Percentiles rank a stretch among this genome's conserved stretches.
phyloP scores from a whole-genome alignment of 2,329 filamentous ascomycete species.

The Colletotrichum viniferum region DNA sequence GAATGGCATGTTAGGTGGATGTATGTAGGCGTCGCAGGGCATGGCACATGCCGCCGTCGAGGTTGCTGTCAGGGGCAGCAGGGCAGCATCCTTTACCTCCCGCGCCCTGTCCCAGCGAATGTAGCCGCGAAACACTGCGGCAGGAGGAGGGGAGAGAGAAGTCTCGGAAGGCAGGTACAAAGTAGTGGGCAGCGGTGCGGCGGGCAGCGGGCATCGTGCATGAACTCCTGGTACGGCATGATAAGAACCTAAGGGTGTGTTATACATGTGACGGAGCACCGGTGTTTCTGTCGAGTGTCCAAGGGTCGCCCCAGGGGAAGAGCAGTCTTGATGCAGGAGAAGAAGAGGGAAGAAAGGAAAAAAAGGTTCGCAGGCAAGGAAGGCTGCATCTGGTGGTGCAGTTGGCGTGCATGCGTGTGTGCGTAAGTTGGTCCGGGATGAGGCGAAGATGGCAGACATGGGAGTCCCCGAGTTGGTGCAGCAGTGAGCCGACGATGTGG shows the following conservation, averaged over 20 bases:
- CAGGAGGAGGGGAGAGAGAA: neutral
- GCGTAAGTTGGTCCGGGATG: neutral
- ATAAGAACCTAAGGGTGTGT: neutral
- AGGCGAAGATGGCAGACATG: slow-evolving; percentile 19
- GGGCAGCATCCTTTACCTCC: neutral
- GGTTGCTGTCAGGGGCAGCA: neutral
- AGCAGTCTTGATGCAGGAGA: neutral
- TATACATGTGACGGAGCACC: slow-evolving; percentile 19
- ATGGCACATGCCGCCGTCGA: neutral
- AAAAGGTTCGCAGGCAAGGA: slow-evolving; percentile 10
- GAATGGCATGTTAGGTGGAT: neutral
- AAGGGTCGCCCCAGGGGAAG: neutral
- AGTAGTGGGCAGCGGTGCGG: neutral
- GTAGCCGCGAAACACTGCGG: slow-evolving; percentile 12
- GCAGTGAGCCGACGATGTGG: neutral
- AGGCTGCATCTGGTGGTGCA: neutral
- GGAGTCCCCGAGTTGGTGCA: slow-evolving; percentile 9
- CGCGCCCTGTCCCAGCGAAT: neutral
- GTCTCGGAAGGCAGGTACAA: neutral
- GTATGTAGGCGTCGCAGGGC: slow-evolving; percentile 11
- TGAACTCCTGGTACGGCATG: slow-evolving; percentile 23
- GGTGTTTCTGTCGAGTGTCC: neutral
- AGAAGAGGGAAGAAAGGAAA: neutral
- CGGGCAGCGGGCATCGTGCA: slow-evolving; percentile 22
- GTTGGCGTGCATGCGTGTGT: slow-evolving; percentile 3